Percentiles rank a stretch among this genome's conserved stretches.
These are phyloP conservation scores for Biscogniauxia marginata DNA, from an alignment of 2,329 filamentous ascomycete genomes.

Conservation along the genomic window DNA sequence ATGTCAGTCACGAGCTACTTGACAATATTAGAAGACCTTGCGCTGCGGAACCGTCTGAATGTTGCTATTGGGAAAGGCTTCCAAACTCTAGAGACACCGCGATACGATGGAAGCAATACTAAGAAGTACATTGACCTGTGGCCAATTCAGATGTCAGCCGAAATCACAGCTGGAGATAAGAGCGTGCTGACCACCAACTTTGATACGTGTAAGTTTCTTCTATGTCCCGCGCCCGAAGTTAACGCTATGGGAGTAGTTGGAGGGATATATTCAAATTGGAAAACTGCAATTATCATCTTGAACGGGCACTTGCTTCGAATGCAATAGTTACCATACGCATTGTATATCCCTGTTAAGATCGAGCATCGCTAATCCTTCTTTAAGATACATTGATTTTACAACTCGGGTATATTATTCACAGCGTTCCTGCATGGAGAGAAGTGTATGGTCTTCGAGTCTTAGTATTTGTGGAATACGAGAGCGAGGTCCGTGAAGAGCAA, in stretches of 20 bases:
- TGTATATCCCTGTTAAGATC: not conserved
- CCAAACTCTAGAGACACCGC: constrained; percentile 70
- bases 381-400: constrained; percentile 77
- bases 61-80: constrained; percentile 84
- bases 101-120: constrained; percentile 51
- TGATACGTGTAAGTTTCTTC: constrained; percentile 69
- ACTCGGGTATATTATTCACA: constrained; percentile 79
- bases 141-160: constrained; percentile 92
- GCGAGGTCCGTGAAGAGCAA: constrained; percentile 76
- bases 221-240: not conserved
- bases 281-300: not conserved
- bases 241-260: too few species aligned
- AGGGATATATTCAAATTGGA: not conserved
- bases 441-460: constrained; percentile 72
- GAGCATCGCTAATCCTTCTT: constrained; percentile 13
- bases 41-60: constrained; percentile 76
- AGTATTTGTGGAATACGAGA: constrained; percentile 88
- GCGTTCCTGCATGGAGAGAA: constrained; percentile 76
- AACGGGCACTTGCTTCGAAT: not conserved
- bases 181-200: constrained; percentile 82
- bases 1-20: constrained; percentile 74
- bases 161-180: constrained; percentile 66
- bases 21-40: constrained; percentile 78
- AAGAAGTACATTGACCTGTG: constrained; percentile 86
- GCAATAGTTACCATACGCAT: not conserved